These are phyloP conservation scores for Kwoniella dejecticola DNA, from an alignment of 768 basidiomycete species.

Conservation along the genomic window DNA sequence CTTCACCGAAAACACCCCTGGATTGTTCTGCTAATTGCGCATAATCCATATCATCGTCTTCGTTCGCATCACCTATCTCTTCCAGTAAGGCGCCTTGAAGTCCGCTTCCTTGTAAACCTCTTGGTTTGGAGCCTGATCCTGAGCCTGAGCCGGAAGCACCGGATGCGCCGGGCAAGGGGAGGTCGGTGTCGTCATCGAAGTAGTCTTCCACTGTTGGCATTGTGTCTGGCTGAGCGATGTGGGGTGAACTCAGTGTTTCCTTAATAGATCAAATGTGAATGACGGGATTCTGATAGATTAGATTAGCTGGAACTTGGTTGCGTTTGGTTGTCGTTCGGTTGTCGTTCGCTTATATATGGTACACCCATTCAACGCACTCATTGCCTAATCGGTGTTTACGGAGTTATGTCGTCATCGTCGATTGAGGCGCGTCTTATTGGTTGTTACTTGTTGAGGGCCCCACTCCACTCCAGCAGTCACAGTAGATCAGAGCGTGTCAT, in stretches of 20 bases:
- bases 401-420: constrained; percentile 19
- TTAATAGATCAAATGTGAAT: neutral
- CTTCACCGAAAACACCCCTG: constrained; percentile 46
- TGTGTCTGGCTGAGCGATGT: constrained; percentile 69
- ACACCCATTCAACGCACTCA: neutral
- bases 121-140: constrained; percentile 14
- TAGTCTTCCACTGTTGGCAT: constrained; percentile 65
- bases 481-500: neutral
- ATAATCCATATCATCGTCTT: constrained; percentile 58
- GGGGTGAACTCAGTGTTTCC: no score
- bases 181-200: constrained; percentile 94
- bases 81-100: constrained; percentile 74
- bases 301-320: neutral
- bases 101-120: constrained; percentile 65
- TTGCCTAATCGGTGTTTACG: no score
- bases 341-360: neutral
- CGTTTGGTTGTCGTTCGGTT: neutral
- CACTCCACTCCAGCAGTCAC: neutral
- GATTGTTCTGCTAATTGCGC: constrained; percentile 43
- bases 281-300: neutral
- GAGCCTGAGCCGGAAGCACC: no score
- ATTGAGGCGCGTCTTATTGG: constrained; percentile 21
- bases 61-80: constrained; percentile 68
- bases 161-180: constrained; percentile 67
- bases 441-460: constrained; percentile 3